phyloP scores from a whole-genome alignment of 805 yeast species.

The Saccharomycopsis amapae region DNA sequence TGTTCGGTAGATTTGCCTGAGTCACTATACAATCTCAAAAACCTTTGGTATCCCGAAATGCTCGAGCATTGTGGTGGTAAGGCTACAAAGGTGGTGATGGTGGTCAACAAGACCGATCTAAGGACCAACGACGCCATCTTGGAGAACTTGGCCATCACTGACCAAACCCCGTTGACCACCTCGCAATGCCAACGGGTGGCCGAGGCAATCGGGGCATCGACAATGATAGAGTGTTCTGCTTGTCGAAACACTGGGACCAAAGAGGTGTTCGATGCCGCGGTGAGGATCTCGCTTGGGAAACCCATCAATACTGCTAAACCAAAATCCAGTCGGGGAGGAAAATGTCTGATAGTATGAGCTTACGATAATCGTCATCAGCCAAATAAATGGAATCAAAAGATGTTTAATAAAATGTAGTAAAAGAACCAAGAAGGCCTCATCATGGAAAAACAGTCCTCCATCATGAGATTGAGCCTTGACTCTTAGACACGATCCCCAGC shows the following conservation, averaged over 20 bases:
- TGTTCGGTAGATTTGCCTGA: constrained; percentile 91
- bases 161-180: constrained; percentile 13
- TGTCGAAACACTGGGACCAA: constrained; percentile 91
- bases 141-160: constrained; percentile 14
- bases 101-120: constrained; percentile 16
- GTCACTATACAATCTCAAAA: constrained; percentile 66
- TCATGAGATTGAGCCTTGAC: no score
- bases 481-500: constrained; percentile 40
- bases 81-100: constrained; percentile 7
- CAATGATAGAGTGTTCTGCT: constrained; percentile 81
- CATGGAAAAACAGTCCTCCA: neutral
- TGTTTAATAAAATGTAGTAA: neutral
- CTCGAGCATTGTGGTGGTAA: constrained; percentile 33
- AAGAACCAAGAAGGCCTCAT: neutral
- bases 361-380: no score
- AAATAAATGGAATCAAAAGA: neutral
- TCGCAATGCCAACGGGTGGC: constrained; percentile 63
- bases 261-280: constrained; percentile 86
- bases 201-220: constrained; percentile 69
- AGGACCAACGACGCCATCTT: constrained; percentile 14
- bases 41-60: constrained; percentile 34
- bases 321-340: neutral
- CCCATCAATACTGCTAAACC: neutral
- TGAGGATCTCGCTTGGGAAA: no score
- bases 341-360: no score